phyloP scores from a whole-genome alignment of 768 basidiomycete species.

The Amanita phalloides region DNA sequence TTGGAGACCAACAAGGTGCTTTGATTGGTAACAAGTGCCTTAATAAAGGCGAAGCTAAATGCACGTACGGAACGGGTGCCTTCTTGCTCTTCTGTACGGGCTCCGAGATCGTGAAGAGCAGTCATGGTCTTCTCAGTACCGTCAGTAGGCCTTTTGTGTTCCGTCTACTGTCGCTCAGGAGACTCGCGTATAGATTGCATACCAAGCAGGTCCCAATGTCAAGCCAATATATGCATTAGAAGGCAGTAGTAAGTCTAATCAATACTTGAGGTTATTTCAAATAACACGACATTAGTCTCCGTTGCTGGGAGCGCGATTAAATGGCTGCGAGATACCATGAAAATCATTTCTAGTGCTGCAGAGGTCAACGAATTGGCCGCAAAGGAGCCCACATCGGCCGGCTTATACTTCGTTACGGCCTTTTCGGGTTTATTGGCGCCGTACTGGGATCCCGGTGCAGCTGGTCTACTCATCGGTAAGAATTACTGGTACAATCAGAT shows the following conservation, averaged over 20 bases:
- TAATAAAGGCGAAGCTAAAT: constrained; percentile 87
- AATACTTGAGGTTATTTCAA: not conserved
- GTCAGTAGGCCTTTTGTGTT: constrained; percentile 26
- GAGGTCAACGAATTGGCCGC: constrained; percentile 84
- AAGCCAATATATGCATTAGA: constrained; percentile 91
- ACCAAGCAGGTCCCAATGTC: constrained; percentile 68
- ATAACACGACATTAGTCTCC: constrained; percentile 40
- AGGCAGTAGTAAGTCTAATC: constrained; percentile 64
- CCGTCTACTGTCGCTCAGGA: not conserved
- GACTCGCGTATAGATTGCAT: constrained; percentile 55
- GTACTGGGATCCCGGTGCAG: constrained; percentile 93
- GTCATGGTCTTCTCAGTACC: constrained; percentile 83
- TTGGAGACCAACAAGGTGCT: constrained; percentile 98
- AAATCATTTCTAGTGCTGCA: constrained; percentile 64
- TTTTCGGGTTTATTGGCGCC: constrained; percentile 95
- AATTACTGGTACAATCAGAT: not conserved
- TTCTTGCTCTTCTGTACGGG: constrained; percentile 97
- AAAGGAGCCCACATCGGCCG: constrained; percentile 69
- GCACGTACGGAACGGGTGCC: constrained; percentile 96
- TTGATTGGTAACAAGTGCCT: constrained; percentile 95
- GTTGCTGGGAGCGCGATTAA: constrained; percentile 95
- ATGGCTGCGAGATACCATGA: constrained; percentile 91
- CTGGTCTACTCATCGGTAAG: constrained; percentile 72
- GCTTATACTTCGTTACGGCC: constrained; percentile 94
- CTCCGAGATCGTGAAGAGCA: constrained; percentile 71